Conservation (phyloP, 2,329 filamentous ascomycete species). For the Podosphaera xanthii region DNA sequence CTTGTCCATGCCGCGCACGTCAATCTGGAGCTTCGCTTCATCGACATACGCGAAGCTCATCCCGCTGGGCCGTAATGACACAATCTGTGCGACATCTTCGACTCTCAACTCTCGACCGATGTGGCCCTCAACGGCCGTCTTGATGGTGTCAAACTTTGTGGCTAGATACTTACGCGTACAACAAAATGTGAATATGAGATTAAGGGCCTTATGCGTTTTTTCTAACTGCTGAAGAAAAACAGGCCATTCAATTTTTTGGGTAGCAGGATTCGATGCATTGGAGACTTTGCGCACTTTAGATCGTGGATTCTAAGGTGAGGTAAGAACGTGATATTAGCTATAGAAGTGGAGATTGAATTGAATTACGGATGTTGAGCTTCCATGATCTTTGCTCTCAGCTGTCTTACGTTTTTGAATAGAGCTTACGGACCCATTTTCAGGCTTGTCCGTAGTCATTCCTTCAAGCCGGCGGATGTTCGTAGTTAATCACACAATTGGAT, state of each 20-base stretch:
- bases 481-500: too few species aligned
- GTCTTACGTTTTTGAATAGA: neutral
- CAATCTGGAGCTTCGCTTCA: constrained; percentile 59
- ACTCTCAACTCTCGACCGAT: constrained; percentile 46
- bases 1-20: constrained; percentile 43
- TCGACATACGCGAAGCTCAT: constrained; percentile 76
- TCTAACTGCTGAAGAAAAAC: constrained; percentile 48
- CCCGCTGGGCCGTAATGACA: constrained; percentile 50
- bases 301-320: constrained; percentile 31
- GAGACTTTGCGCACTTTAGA: constrained; percentile 22
- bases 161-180: constrained; percentile 78
- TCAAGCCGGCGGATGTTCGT: too few species aligned
- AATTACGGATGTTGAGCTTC: neutral
- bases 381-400: neutral
- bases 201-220: constrained; percentile 63
- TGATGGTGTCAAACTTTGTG: constrained; percentile 80
- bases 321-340: constrained; percentile 22
- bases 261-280: constrained; percentile 15
- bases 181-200: constrained; percentile 86
- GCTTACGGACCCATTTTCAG: too few species aligned
- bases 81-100: constrained; percentile 65
- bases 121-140: constrained; percentile 62
- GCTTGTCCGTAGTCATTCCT: too few species aligned
- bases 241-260: constrained; percentile 35
- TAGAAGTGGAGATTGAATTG: constrained; percentile 1